Evolutionary conservation across 352 stramenopile species (phyloP), one percentile per base, ranked within the genome.

Genomic region (Elongisporangium undulatum): DNA sequence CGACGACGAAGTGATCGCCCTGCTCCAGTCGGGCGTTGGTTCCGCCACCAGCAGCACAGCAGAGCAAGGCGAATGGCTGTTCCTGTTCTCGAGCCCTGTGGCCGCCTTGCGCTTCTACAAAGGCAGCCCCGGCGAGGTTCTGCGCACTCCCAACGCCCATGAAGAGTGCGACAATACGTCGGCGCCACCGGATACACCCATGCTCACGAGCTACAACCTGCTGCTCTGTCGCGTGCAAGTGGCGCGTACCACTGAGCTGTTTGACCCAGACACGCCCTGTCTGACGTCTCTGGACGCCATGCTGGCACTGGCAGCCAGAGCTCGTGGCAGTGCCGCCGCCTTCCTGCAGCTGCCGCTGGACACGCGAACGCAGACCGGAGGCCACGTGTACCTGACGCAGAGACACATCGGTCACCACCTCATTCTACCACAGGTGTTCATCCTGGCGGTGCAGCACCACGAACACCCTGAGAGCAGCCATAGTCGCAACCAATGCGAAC

Each of bases 221-320:
- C 9, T 82, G 29, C 55, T 82, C 38, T 82, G 74, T 34, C 74
- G 69, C 53, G 74, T 80, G 13, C 62, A 62, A 34, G 74, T 78
- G 59, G n/a, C 59, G 12, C 62, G 78, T 16, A 65, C 54, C 12
- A 69, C 80, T 17, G 74, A 83, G 52, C 19, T 77, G 0, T 76
- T 79, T 19, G 56, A 59, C 10, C 62, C 59, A 0, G 62, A 75
- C 49, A 64, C 62, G 8, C 34, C 49, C 15, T 16, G 26, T 39
- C 56, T 74, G 12, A 55, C 29, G 0, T 67, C 72, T 6, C 51
- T 78, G 16, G 57, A 74, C 22, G 59, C 52, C 24, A 62, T 81
- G 34, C 34, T 45, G 34, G 12, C 34, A 45, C 13, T 45, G 4
- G 34, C 34, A 17, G 34, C 34, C 13, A 45, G 22, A 71, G 0